Conservation (phyloP, 2,329 filamentous ascomycete genomes). For the Diaporthe vexans region DNA sequence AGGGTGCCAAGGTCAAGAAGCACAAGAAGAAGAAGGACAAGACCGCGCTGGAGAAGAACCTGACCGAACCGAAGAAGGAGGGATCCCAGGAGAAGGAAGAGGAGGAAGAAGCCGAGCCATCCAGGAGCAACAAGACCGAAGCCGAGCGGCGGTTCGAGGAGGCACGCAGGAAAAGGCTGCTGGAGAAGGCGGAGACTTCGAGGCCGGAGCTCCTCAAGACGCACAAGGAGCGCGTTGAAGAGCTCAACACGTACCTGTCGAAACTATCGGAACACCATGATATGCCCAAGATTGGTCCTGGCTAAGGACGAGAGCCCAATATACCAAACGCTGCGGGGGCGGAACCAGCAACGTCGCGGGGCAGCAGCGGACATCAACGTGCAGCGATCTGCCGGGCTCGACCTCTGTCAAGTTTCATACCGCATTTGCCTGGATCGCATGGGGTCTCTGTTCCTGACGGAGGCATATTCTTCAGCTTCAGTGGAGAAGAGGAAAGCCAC, state of each 20-base stretch:
- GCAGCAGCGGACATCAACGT: background rate
- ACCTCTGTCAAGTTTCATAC: background rate
- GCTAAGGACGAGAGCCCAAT: conserved; percentile 53
- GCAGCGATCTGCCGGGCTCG: background rate
- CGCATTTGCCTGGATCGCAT: background rate
- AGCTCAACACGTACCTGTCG: conserved; percentile 93
- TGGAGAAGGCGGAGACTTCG: conserved; percentile 78
- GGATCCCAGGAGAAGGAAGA: conserved; percentile 47
- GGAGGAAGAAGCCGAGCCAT: conserved; percentile 49
- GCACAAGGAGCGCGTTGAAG: conserved; percentile 96
- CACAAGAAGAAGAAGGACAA: conserved; percentile 74
- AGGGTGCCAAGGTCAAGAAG: conserved; percentile 77
- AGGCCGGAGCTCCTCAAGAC: conserved; percentile 89
- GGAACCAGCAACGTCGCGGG: background rate
- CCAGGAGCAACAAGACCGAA: conserved; percentile 78
- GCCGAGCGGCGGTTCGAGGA: conserved; percentile 87
- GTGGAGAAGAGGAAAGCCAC: background rate
- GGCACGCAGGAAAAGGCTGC: conserved; percentile 82
- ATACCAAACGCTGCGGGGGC: background rate
- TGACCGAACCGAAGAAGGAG: conserved; percentile 57
- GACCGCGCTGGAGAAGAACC: conserved; percentile 62
- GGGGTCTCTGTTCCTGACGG: background rate
- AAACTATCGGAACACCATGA: conserved; percentile 97
- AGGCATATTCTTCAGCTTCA: background rate
- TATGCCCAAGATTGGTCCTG: conserved; percentile 81